Base-by-base conservation (phyloP, 345 rosid genomes). In the Heritiera littoralis region DNA sequence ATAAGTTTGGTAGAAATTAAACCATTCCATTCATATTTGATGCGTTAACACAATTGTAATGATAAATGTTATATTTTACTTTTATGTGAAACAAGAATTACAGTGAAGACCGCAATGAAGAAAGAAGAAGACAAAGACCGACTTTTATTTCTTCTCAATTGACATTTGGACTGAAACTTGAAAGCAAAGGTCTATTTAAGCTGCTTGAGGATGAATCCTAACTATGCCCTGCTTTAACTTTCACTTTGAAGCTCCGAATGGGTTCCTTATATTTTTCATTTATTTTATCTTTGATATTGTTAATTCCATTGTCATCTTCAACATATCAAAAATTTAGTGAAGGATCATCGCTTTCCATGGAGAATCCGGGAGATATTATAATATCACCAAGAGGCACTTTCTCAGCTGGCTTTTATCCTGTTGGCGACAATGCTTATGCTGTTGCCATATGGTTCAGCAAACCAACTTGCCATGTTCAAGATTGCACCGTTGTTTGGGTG, bases 401-500 rank as follows among this genome's bases (percentile, higher is more conserved):
- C 66, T 60, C 66, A 0, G 87, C 86, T 0, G 89, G 89, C 10
- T 87, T 86, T 77, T 72, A 65, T 58, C 73, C 69, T 0, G 72
- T 81, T 6, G 89, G 89, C 3, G 7, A 10, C 0, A 82, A 86
- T 35, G 86, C 89, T 18, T 86, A 68, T 18, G 72, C 76, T 54
- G 52, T 72, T 55, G 73, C 64, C 9, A 66, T 79, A 69, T 85
- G 85, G 87, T 65, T 80, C 72, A 70, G 58, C 23, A 60, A 55
- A 5, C 81, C 74, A 6, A 11, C 77, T 10, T 40, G 30, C n/a
- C 17, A 0, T 54, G 23, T 38, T 38, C 48, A 18, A 3, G 61
- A 74, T 67, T 32, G 55, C 72, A 75, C 85, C 41, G 67, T 78
- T 1, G 85, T 82, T 35, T 86, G 89, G 87, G 73, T 78, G 81